A percentile compares a stretch with the other conserved stretches of the same genome.
Evolutionary conservation across 164 flowering plant genomes (phyloP).

Genomic region (Chimonanthus praecox): DNA sequence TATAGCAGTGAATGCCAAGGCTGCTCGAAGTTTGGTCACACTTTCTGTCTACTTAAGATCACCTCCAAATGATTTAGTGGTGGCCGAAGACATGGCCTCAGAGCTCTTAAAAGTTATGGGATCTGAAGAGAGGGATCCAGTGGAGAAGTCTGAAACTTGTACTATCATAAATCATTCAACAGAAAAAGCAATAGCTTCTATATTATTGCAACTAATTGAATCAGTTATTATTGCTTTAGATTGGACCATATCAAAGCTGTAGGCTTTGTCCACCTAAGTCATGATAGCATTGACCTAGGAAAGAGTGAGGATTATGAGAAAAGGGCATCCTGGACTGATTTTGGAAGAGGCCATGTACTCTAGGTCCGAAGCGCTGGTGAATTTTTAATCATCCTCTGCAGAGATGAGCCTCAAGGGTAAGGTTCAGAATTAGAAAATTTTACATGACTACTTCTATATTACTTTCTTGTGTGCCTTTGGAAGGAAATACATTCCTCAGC

Average conservation of each 20-base stretch:
- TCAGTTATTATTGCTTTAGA: slow-evolving; percentile 45
- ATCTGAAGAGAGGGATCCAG: slow-evolving; percentile 29
- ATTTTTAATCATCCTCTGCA: slow-evolving; percentile 54
- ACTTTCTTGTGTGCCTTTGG: neutral
- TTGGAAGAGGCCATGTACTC: slow-evolving; percentile 58
- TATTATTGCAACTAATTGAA: slow-evolving; percentile 47
- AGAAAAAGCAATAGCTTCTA: slow-evolving; percentile 31
- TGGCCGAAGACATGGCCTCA: slow-evolving; percentile 47
- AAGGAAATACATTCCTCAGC: neutral
- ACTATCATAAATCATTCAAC: slow-evolving; percentile 59
- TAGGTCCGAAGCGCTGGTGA: slow-evolving; percentile 59
- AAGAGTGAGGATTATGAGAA: slow-evolving; percentile 20
- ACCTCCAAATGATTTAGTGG: slow-evolving; percentile 48
- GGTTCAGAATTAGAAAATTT: neutral
- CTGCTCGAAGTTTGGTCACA: slow-evolving; percentile 42
- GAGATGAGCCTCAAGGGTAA: slow-evolving; percentile 67
- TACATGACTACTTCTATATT: neutral
- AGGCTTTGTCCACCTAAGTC: slow-evolving; percentile 24
- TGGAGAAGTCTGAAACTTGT: slow-evolving; percentile 42
- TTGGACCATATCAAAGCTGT: slow-evolving; percentile 53
- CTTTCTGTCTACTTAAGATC: slow-evolving; percentile 43
- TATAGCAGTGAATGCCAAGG: slow-evolving; percentile 30
- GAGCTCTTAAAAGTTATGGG: slow-evolving; percentile 54
- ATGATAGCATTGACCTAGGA: slow-evolving; percentile 20
- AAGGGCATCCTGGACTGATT: slow-evolving; percentile 24